Conservation (phyloP, 768 basidiomycete species). For the Pleurotus citrinopileatus region DNA sequence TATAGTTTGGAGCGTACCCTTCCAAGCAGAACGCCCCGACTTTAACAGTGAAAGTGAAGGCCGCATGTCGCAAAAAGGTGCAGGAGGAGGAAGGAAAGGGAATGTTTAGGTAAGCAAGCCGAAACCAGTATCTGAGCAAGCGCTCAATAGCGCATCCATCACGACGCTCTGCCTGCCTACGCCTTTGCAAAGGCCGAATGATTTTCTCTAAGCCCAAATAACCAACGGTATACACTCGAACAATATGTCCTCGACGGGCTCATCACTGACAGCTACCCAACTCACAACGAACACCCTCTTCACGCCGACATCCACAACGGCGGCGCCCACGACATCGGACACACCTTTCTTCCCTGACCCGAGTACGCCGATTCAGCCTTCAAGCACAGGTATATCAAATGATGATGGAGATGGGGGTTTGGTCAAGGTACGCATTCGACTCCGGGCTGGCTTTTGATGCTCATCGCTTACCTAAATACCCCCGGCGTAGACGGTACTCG, state of each 20-base stretch:
- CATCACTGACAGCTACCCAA: background rate
- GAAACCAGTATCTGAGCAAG: too few relatives aligned
- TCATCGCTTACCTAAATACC: background rate
- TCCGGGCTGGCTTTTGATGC: too few relatives aligned
- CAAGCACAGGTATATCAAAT: background rate
- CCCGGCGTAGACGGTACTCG: conserved; percentile 14
- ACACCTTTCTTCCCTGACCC: conserved; percentile 26
- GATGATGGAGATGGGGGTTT: conserved; percentile 18
- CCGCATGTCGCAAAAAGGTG: conserved; percentile 42
- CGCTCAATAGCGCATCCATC: background rate
- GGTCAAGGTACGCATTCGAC: conserved; percentile 15
- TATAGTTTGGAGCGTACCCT: conserved; percentile 42
- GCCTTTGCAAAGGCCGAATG: too few relatives aligned
- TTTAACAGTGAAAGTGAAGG: conserved; percentile 57
- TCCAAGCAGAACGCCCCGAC: conserved; percentile 81
- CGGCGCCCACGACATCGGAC: conserved; percentile 13
- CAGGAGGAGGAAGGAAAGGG: background rate
- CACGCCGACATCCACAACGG: conserved; percentile 2
- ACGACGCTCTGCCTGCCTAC: background rate
- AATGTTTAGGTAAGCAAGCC: background rate
- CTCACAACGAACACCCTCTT: too few relatives aligned
- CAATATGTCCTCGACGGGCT: background rate
- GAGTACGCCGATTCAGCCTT: conserved; percentile 13
- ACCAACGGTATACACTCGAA: background rate
- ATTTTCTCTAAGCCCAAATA: background rate